Conservation (phyloP, 768 basidiomycete species). For the Kwoniella dejecticola region DNA sequence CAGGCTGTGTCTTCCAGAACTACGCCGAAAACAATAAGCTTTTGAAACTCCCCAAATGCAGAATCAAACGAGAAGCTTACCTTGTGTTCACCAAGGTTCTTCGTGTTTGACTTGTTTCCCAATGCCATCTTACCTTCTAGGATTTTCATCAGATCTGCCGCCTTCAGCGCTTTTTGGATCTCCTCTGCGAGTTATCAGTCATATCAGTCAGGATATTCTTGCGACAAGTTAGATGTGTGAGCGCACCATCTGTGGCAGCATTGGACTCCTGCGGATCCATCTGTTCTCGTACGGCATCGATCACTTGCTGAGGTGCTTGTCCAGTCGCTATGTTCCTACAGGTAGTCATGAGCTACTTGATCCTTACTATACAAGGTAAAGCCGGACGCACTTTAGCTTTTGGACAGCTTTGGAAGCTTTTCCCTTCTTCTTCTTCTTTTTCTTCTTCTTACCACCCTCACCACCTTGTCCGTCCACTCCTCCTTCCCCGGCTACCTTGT, state of each 20-base stretch:
- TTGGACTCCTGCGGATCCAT: conserved; percentile 64
- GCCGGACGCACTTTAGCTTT: conserved; percentile 57
- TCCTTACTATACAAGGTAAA: conserved; percentile 57
- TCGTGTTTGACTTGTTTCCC: conserved; percentile 69
- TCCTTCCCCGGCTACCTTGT: conserved; percentile 27
- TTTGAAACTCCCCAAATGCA: not conserved
- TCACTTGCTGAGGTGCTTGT: conserved; percentile 57
- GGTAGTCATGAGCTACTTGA: conserved; percentile 57
- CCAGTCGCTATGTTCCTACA: conserved; percentile 40
- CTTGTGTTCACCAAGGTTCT: conserved; percentile 85
- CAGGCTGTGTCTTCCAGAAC: conserved; percentile 99
- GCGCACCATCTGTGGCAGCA: conserved; percentile 59
- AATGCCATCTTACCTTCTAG: conserved; percentile 77
- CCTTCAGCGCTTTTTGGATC: conserved; percentile 69
- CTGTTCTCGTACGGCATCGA: conserved; percentile 68
- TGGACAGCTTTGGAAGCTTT: conserved; percentile 60
- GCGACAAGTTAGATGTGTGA: not conserved
- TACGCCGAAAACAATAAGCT: conserved; percentile 22
- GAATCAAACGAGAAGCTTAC: conserved; percentile 57
- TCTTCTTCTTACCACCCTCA: conserved; percentile 67
- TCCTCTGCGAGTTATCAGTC: conserved; percentile 57
- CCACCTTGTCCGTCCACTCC: conserved; percentile 22
- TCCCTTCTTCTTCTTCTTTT: conserved; percentile 85
- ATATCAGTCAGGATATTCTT: not conserved
- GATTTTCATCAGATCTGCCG: conserved; percentile 81